Evolutionary conservation across 2,329 filamentous ascomycete genomes (phyloP).

Genomic region (Calonectria hawksworthii): DNA sequence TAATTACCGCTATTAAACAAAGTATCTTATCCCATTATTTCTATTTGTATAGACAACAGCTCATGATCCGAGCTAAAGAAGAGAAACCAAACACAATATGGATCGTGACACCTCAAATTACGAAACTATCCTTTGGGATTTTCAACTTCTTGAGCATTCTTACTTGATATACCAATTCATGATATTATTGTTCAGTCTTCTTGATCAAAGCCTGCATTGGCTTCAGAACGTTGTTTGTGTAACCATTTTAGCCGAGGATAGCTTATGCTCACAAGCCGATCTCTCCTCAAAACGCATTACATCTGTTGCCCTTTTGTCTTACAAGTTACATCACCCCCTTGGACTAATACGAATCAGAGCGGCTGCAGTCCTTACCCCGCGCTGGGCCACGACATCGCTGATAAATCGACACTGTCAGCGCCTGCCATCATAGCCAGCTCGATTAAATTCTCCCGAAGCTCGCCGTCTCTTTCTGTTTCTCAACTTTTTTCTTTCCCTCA

Average conservation of each 20-base stretch:
- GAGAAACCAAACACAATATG: too few relatives aligned
- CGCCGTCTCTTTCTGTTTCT: background rate
- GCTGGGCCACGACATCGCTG: background rate
- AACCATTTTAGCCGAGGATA: background rate
- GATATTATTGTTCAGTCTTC: too few relatives aligned
- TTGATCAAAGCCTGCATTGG: too few relatives aligned
- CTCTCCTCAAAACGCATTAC: background rate
- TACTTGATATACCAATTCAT: too few relatives aligned
- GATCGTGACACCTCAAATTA: too few relatives aligned
- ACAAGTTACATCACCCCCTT: background rate
- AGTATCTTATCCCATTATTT: background rate
- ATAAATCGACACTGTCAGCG: slow-evolving; percentile 4
- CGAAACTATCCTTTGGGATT: too few relatives aligned
- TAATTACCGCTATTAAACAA: background rate
- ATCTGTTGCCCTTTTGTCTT: background rate
- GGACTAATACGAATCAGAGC: background rate
- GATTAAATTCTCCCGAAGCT: background rate
- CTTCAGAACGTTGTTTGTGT: background rate
- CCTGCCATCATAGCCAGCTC: background rate
- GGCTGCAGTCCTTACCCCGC: background rate
- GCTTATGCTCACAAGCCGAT: background rate
- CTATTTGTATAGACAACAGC: too few relatives aligned
- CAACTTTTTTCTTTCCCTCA: background rate
- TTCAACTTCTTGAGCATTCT: too few relatives aligned
- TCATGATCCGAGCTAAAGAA: too few relatives aligned